Evolutionary conservation across 192 early-diverging fungal genomes (phyloP).

Genomic region (Linnemannia zychae): DNA sequence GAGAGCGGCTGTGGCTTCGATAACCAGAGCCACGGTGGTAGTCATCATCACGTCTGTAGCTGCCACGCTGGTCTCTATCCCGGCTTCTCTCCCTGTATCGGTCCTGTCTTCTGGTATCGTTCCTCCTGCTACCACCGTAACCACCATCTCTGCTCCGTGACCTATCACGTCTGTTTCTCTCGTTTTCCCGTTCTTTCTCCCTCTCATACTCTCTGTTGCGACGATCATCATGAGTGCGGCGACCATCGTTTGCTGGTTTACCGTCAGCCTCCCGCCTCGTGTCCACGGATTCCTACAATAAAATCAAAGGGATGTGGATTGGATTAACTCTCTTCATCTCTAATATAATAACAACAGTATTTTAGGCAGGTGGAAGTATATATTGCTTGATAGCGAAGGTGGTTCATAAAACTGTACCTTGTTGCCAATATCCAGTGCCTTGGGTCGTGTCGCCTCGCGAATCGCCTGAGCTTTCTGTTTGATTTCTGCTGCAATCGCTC

Average conservation of each 20-base stretch:
- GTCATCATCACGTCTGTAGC: conserved; percentile 15
- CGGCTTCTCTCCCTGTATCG: conserved; percentile 28
- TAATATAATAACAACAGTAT: no score
- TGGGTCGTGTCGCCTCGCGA: conserved; percentile 27
- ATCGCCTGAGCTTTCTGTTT: conserved; percentile 47
- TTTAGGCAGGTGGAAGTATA: no score
- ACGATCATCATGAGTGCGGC: conserved; percentile 14
- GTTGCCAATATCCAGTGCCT: conserved; percentile 20
- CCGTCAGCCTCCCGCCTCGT: not conserved
- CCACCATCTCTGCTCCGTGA: conserved; percentile 35
- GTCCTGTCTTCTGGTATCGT: conserved; percentile 18
- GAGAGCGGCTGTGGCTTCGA: conserved; percentile 45
- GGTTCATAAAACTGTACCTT: not conserved
- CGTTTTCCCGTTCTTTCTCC: conserved; percentile 36
- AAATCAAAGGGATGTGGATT: not conserved
- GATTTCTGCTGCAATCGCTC: conserved; percentile 51
- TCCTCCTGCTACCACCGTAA: conserved; percentile 2
- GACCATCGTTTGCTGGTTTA: not conserved
- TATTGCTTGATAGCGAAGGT: no score
- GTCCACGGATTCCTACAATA: not conserved
- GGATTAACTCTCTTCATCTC: no score
- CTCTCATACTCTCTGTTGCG: conserved; percentile 26
- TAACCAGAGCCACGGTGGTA: conserved; percentile 37
- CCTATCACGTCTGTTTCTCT: conserved; percentile 5
- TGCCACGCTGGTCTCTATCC: conserved; percentile 20